Base-by-base conservation (phyloP, 2,329 filamentous ascomycete species). In the Drechslerella dactyloides region DNA sequence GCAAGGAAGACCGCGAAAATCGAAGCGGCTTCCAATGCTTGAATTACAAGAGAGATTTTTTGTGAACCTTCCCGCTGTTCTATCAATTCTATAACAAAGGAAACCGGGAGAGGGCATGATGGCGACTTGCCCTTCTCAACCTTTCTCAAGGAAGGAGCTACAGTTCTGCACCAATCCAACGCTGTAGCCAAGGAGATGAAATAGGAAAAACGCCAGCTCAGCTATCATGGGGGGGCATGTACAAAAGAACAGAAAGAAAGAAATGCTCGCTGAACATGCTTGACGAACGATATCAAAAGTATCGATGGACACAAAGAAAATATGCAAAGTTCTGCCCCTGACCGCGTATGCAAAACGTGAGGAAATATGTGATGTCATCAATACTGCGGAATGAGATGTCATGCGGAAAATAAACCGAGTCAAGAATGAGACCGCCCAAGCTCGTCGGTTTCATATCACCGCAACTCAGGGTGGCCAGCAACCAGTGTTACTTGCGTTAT, bases 401-500 rank as follows among this genome's bases (percentile, higher is more conserved):
- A 15, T 42, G 37, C 37, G 37, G 37, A 42, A 33, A 33, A 19
- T 51, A 51, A 23, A 23, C 3, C 19, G 46, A 27, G 46, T 51
- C 46, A 17, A 21, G 19, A 51, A 51, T 27, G 15, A 51, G 37
- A 42, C 11, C 37, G n/a, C n/a, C 11, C 2, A 13, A 4, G 4
- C 4, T 42, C 37, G 11, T 42, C 37, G 11, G 13, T 17, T 15
- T 42, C 11, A 15, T 3, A 15, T 70, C 40, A 64, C 15, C 42
- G 54, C 63, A 70, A 70, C 66, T 70, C 66, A 17, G 66, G 66
- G 44, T 64, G 66, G 30, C 66, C 66, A 51, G 66, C 66, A 53
- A 70, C 66, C 66, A 70, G 54, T 27, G 66, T 70, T 70, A 70
- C 66, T 60, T 61, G 66, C 55, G 63, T 64, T 40, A 64, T 27